phyloP scores from a whole-genome alignment of 2,329 filamentous ascomycete species.

The Alternaria sp. region DNA sequence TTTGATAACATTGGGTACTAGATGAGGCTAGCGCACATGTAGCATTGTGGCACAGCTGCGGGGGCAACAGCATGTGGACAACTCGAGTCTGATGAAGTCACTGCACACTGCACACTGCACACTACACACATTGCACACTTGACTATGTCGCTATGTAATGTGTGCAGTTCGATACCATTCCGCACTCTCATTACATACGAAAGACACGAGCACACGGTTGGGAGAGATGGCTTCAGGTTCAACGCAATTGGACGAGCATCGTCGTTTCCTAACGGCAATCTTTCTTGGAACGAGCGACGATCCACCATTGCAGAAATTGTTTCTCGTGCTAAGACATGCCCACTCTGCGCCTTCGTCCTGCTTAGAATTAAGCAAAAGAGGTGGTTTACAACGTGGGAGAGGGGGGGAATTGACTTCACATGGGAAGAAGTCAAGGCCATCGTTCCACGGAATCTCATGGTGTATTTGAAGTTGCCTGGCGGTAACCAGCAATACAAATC shows the following conservation, averaged over 20 bases:
- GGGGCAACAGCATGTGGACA: not conserved
- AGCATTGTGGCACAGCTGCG: not conserved
- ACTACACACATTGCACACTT: no score
- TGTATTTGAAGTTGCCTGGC: no score
- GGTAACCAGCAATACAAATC: no score
- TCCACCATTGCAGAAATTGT: not conserved
- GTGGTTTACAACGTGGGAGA: no score
- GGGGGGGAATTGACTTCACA: no score
- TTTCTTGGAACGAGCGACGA: not conserved
- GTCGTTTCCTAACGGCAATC: rapidly evolving
- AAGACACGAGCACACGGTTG: no score
- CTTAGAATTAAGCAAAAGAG: no score
- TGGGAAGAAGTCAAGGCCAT: not conserved
- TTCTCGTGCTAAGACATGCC: not conserved
- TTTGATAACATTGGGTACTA: rapidly evolving
- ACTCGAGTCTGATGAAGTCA: not conserved
- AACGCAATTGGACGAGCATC: not conserved
- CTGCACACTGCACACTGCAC: no score
- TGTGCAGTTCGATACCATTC: not conserved
- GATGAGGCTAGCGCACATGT: not conserved
- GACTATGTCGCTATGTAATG: not conserved
- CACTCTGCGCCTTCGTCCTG: not conserved
- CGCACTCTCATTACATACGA: not conserved
- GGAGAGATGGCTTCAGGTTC: not conserved
- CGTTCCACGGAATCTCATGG: no score